Evolutionary conservation across 2,329 filamentous ascomycete species (phyloP).

Genomic region (Trichoderma atrobrunneum): DNA sequence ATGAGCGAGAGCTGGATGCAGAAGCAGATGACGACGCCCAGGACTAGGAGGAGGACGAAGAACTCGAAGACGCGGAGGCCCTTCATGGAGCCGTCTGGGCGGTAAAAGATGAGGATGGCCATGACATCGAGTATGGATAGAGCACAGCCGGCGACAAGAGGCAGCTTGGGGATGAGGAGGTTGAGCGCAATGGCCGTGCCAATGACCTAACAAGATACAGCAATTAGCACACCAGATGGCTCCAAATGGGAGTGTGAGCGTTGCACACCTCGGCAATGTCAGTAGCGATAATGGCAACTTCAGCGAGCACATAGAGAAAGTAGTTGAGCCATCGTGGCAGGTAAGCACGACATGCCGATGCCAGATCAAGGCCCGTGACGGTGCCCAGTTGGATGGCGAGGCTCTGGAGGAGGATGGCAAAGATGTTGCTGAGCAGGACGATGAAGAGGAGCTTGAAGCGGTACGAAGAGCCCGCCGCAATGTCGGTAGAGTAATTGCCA

Average conservation of each 20-base stretch:
- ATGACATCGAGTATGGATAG: constrained; percentile 68
- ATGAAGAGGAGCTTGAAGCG: constrained; percentile 66
- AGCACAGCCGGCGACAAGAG: constrained; percentile 65
- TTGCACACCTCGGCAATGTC: constrained; percentile 58
- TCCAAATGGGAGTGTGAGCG: background rate
- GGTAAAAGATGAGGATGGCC: constrained; percentile 65
- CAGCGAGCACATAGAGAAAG: constrained; percentile 59
- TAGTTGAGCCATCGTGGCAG: constrained; percentile 65
- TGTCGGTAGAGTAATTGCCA: constrained; percentile 69
- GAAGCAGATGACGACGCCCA: constrained; percentile 69
- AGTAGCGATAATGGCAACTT: constrained; percentile 67
- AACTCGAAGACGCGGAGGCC: constrained; percentile 62
- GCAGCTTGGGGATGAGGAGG: constrained; percentile 60
- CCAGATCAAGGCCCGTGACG: constrained; percentile 65
- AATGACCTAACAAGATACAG: constrained; percentile 48
- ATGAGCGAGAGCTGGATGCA: constrained; percentile 67
- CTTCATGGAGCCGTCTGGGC: constrained; percentile 56
- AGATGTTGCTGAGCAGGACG: constrained; percentile 65
- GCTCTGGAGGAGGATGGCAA: constrained; percentile 68
- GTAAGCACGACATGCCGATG: constrained; percentile 63
- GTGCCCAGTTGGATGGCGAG: constrained; percentile 68
- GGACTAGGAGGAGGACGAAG: constrained; percentile 60
- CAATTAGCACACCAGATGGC: background rate
- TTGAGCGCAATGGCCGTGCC: constrained; percentile 69
- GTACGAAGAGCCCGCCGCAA: constrained; percentile 65